Base-by-base conservation (phyloP, 2,329 filamentous ascomycete species). In the Nemania diffusa region DNA sequence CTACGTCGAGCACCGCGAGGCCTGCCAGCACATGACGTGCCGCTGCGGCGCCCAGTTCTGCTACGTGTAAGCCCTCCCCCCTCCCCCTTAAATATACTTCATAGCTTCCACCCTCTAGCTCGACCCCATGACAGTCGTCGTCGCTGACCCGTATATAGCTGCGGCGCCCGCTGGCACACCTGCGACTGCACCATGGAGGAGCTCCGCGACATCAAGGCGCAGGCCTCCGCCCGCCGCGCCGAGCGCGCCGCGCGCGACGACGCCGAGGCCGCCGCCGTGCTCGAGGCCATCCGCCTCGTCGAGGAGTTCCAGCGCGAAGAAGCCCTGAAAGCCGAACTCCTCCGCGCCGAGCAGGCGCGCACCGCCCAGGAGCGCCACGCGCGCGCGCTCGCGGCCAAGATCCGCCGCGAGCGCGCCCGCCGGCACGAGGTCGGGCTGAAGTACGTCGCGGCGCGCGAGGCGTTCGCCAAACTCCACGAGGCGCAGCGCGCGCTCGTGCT, bases 1-100 rank as follows among this genome's bases (percentile, higher is more conserved):
- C 6, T 83, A 93, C 73, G 91, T 97, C 29, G 93, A 97, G 80
- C 87, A 95, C 67, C 87, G 87, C 68, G 88, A 91, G 72, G 92
- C 92, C 3, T 97, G 93, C 79, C 92, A 94, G 78, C 93, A 96
- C 64, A 97, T 97, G 89, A 95, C 90, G 4, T 97, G 93, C 73
- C 88, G 91, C 42, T 97, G 93, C 77, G 90, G 88, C 42, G 90
- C 91, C 8, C 84, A 96, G 74, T 97, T 97, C 78, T 97, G 93
- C 82, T 96, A 95, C 81, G 87, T 94, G 5, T 40, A 13, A n/a
- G n/a, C n/a, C n/a, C n/a, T n/a, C n/a, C n/a, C n/a, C n/a, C n/a
- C n/a, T n/a, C n/a, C n/a, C n/a, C n/a, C n/a, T n/a, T n/a, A n/a
- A n/a, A n/a, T n/a, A n/a, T n/a, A n/a, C n/a, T n/a, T n/a, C n/a